phyloP scores from a whole-genome alignment of 139 green algal species.

The Nannochloris sp. region DNA sequence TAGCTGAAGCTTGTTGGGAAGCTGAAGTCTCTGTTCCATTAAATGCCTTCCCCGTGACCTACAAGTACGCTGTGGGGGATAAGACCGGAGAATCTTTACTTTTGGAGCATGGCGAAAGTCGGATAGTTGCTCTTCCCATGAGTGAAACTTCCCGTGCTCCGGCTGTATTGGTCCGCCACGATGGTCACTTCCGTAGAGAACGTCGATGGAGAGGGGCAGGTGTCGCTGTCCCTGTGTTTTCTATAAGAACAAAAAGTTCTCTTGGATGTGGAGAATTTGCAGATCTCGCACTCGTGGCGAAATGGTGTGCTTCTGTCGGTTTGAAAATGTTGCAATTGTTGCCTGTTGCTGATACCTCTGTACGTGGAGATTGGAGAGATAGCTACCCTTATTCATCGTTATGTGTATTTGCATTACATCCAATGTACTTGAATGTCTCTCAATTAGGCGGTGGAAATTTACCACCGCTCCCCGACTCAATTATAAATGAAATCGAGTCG shows the following conservation, averaged over 20 bases:
- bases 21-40: conserved; percentile 51
- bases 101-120: conserved; percentile 31
- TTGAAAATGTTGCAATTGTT: conserved; percentile 79
- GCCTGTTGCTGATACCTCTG: conserved; percentile 91
- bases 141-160: conserved; percentile 19
- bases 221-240: conserved; percentile 88
- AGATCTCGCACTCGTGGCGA: conserved; percentile 76
- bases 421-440: conserved; percentile 65
- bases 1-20: conserved; percentile 23
- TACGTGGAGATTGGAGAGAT: conserved; percentile 88
- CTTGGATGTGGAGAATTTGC: conserved; percentile 87
- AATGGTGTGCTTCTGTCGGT: conserved; percentile 50
- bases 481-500: conserved; percentile 28
- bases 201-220: conserved; percentile 80
- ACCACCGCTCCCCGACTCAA: conserved; percentile 15
- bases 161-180: conserved; percentile 47
- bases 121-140: conserved; percentile 12
- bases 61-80: conserved; percentile 62
- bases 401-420: conserved; percentile 90
- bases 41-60: conserved; percentile 68
- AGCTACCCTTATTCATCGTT: conserved; percentile 92
- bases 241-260: conserved; percentile 54
- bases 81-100: background rate
- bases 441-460: background rate
- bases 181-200: conserved; percentile 51